A percentile compares a stretch with the other conserved stretches of the same genome.
Evolutionary conservation across 2,329 filamentous ascomycete species (phyloP).

Genomic region (Geosmithia flava): DNA sequence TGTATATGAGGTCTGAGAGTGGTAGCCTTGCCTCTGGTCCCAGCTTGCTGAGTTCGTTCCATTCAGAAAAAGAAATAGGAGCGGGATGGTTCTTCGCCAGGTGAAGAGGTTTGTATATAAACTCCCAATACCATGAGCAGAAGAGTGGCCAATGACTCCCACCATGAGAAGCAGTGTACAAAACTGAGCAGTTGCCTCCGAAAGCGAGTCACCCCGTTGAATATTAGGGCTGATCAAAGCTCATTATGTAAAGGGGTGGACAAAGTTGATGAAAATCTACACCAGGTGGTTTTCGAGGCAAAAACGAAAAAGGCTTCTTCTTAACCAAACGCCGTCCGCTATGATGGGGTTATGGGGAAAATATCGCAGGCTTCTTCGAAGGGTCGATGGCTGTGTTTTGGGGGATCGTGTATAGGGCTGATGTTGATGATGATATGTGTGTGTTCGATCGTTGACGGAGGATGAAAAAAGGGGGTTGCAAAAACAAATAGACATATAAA

Average conservation of each 20-base stretch:
- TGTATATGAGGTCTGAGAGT: too few species aligned
- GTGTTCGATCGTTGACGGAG: background rate
- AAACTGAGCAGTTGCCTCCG: too few species aligned
- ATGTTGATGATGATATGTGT: background rate
- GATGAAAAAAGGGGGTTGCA: background rate
- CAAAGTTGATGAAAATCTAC: slow-evolving; percentile 37
- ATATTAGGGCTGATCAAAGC: background rate
- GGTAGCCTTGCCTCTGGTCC: too few species aligned
- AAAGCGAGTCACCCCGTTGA: too few species aligned
- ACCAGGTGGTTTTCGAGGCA: slow-evolving; percentile 15
- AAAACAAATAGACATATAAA: slow-evolving; percentile 15
- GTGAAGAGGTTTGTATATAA: too few species aligned
- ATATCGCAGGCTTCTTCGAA: slow-evolving; percentile 15
- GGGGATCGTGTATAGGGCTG: background rate
- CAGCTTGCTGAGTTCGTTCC: too few species aligned
- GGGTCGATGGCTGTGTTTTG: background rate
- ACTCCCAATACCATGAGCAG: too few species aligned
- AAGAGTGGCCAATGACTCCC: too few species aligned
- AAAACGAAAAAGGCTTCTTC: slow-evolving; percentile 26
- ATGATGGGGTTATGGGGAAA: slow-evolving; percentile 22
- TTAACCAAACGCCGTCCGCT: slow-evolving; percentile 44
- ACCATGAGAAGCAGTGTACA: too few species aligned
- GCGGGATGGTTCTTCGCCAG: too few species aligned
- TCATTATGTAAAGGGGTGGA: slow-evolving; percentile 31
- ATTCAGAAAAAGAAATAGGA: too few species aligned